A percentile compares a stretch with the other conserved stretches of the same genome.
These are phyloP conservation scores for Zymoseptoria crescenta DNA, from an alignment of 2,329 filamentous ascomycete genomes.

Conservation along the genomic window DNA sequence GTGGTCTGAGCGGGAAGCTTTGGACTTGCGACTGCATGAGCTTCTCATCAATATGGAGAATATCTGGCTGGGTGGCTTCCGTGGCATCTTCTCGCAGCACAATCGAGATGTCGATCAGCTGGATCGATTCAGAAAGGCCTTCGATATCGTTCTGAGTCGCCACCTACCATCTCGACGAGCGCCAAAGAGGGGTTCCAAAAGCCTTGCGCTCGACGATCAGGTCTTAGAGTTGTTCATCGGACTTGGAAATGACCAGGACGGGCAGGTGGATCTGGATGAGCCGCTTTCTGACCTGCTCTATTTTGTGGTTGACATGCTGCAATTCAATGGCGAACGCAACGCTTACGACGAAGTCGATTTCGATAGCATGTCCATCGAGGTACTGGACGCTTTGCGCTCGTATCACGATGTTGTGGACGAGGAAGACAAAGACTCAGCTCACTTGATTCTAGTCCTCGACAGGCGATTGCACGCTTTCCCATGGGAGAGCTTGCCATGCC, in stretches of 20 bases:
- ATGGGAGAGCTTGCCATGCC: constrained; percentile 89
- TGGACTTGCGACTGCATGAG: constrained; percentile 70
- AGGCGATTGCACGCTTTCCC: constrained; percentile 86
- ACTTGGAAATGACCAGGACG: constrained; percentile 63
- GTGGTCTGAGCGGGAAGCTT: constrained; percentile 77
- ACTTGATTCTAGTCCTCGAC: constrained; percentile 85
- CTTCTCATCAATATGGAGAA: constrained; percentile 81
- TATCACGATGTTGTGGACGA: constrained; percentile 55
- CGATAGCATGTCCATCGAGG: constrained; percentile 81
- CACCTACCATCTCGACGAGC: constrained; percentile 72
- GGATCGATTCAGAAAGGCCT: constrained; percentile 66
- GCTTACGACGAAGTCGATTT: constrained; percentile 98
- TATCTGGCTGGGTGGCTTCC: constrained; percentile 92
- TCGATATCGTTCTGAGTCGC: constrained; percentile 71
- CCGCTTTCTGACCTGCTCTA: constrained; percentile 86
- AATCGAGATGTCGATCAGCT: constrained; percentile 56
- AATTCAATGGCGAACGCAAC: constrained; percentile 93
- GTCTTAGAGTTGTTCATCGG: constrained; percentile 86
- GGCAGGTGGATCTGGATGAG: constrained; percentile 72
- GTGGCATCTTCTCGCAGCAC: constrained; percentile 80
- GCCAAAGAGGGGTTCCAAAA: constrained; percentile 46
- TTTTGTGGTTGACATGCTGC: constrained; percentile 91
- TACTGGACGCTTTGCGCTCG: constrained; percentile 70
- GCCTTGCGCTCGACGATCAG: constrained; percentile 50
- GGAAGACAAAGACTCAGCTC: constrained; percentile 38